Evolutionary conservation across 805 yeast species (phyloP).

Genomic region (Zygoascus flipseniorum): DNA sequence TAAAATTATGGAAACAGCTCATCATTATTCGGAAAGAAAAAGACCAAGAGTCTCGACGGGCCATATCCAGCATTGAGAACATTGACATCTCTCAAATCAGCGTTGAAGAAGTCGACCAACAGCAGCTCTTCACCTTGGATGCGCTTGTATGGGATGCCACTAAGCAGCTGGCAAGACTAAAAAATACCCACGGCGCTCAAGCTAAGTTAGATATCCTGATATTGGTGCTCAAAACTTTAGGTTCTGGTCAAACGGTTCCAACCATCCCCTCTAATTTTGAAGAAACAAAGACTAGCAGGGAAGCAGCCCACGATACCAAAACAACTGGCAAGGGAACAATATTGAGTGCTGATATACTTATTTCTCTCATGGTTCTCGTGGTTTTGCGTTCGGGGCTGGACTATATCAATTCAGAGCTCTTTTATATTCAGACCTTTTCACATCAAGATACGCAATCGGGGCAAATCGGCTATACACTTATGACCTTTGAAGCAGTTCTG

Average conservation of each 20-base stretch:
- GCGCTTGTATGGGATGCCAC: slow-evolving; percentile 44
- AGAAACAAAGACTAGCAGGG: not conserved
- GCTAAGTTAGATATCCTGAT: slow-evolving; percentile 32
- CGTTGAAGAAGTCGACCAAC: slow-evolving; percentile 25
- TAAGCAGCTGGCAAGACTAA: slow-evolving; percentile 40
- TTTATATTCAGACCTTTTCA: slow-evolving; percentile 56
- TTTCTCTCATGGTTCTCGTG: slow-evolving; percentile 65
- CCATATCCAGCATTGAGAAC: slow-evolving; percentile 20
- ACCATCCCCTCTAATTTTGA: not conserved
- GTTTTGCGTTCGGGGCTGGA: slow-evolving; percentile 53
- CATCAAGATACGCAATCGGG: slow-evolving; percentile 46
- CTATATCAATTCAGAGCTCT: slow-evolving; percentile 53
- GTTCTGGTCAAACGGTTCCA: slow-evolving; percentile 10
- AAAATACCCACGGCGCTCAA: slow-evolving; percentile 20
- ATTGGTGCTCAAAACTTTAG: slow-evolving; percentile 42
- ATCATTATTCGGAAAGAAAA: slow-evolving; percentile 22
- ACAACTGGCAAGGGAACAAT: slow-evolving; percentile 10
- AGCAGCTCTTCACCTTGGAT: slow-evolving; percentile 30
- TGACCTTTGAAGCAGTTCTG: slow-evolving; percentile 78
- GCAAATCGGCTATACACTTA: slow-evolving; percentile 61
- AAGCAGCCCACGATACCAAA: not conserved
- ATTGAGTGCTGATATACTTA: slow-evolving; percentile 74
- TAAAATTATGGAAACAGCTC: slow-evolving; percentile 52
- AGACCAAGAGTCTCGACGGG: slow-evolving; percentile 19
- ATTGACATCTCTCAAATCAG: slow-evolving; percentile 38